Conservation (phyloP, 2,329 filamentous ascomycete species). For the Chaetomiaceae sp. region DNA sequence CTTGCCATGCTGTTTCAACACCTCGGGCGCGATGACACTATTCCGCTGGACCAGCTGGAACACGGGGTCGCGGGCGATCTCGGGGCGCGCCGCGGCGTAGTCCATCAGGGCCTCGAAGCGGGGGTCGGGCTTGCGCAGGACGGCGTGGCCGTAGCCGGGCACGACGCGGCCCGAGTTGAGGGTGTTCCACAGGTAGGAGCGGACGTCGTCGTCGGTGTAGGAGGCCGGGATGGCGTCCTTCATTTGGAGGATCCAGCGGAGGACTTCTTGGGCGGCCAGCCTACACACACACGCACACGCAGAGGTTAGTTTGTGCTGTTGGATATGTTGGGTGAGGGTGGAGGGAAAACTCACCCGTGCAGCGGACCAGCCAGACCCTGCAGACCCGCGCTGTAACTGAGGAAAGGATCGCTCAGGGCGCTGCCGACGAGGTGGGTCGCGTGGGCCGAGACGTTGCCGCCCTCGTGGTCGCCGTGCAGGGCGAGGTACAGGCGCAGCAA, state of each 20-base stretch:
- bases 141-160: slow-evolving; percentile 91
- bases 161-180: slow-evolving; percentile 92
- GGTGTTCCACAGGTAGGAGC: slow-evolving; percentile 85
- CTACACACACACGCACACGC: slow-evolving; percentile 42
- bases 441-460: slow-evolving; percentile 95
- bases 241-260: slow-evolving; percentile 97
- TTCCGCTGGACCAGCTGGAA: slow-evolving; percentile 95
- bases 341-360: slow-evolving; percentile 55
- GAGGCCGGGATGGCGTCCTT: slow-evolving; percentile 75
- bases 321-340: background rate
- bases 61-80: slow-evolving; percentile 81
- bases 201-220: slow-evolving; percentile 77
- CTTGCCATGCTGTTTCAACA: slow-evolving; percentile 94
- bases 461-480: slow-evolving; percentile 96
- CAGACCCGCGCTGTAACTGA: slow-evolving; percentile 92
- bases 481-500: slow-evolving; percentile 90
- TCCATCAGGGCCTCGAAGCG: slow-evolving; percentile 96
- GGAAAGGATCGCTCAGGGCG: slow-evolving; percentile 88
- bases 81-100: slow-evolving; percentile 78
- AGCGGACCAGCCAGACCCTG: slow-evolving; percentile 93
- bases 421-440: slow-evolving; percentile 92
- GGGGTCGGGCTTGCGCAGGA: slow-evolving; percentile 93
- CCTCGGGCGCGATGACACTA: slow-evolving; percentile 82
- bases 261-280: slow-evolving; percentile 91
- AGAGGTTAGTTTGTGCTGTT: background rate